Evolutionary conservation across 305 asterid genomes (phyloP).

Genomic region (Solanum hybrid): DNA sequence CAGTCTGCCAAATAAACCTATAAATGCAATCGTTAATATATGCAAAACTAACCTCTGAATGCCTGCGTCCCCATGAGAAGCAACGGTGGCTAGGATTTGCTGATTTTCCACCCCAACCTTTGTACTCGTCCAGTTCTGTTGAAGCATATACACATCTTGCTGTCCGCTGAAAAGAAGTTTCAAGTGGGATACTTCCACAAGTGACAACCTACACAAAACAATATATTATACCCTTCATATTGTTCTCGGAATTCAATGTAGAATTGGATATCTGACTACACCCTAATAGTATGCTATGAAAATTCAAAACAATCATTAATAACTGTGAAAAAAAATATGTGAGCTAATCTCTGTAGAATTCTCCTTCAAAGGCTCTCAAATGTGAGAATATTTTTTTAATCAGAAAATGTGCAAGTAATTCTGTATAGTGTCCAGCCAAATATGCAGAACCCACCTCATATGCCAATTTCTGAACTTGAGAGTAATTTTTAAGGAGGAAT

Average conservation of each 20-base stretch:
- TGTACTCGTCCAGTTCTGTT: slow-evolving; percentile 60
- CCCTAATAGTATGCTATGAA: not conserved
- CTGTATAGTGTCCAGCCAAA: not conserved
- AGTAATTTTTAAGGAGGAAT: not conserved
- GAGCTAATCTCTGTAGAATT: not conserved
- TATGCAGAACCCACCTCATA: not conserved
- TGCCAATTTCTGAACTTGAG: not conserved
- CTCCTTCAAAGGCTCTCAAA: not conserved
- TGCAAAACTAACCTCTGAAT: slow-evolving; percentile 58
- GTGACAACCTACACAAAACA: slow-evolving; percentile 53
- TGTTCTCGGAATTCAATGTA: not conserved
- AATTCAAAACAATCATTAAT: not conserved
- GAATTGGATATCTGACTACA: not conserved
- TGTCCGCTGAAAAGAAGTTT: slow-evolving; percentile 60
- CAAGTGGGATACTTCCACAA: slow-evolving; percentile 75
- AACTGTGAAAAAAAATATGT: too few species aligned
- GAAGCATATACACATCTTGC: slow-evolving; percentile 64
- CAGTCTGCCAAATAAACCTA: not conserved
- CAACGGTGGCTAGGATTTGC: slow-evolving; percentile 45
- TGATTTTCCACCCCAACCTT: slow-evolving; percentile 58
- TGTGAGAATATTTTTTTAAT: not conserved
- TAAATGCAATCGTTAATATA: not conserved
- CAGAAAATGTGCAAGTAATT: not conserved
- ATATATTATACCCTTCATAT: not conserved
- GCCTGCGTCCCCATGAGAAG: slow-evolving; percentile 69